Base-by-base conservation (phyloP, 2,329 filamentous ascomycete species). In the Penicillium decumbens region DNA sequence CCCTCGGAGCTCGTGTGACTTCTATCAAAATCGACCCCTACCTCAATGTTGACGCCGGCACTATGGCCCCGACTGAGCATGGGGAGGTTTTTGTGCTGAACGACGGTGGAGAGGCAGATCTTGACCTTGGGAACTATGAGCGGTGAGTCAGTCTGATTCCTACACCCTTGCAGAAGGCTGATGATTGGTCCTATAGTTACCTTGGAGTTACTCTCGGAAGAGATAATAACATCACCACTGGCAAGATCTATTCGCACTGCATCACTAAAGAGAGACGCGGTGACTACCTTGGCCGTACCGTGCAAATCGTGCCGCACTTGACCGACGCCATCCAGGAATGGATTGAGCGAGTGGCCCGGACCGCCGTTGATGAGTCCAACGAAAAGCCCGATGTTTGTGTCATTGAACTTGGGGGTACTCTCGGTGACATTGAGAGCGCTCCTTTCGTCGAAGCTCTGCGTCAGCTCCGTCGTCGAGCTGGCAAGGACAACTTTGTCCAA, bases 201-300 rank as follows among this genome's bases (percentile, higher is more conserved):
- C 83, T 95, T 47, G 85, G 85, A 65, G 85, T 92, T 58, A 88
- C 84, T 50, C 78, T 96, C 55, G 89, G 84, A 12, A 79, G 85
- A 54, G 89, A 95, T 62, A 89, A 91, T 77, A 97, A 96, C 72
- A 95, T 97, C 72, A 97, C 92, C 6, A 95, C 92, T 4, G 93
- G 92, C 67, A 96, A 96, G 77, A 89, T 97, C 61, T 97, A 96
- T 74, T 80, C 89, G 65, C 83, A 87, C 64, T 91, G 95, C 46
- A 90, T 95, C 62, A 82, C 90, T 64, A 83, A 82, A 56, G 83
- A 86, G 72, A 75, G 83, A 58, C 74, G 75, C 54, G 83, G 83
- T 47, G 86, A 92, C 67, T 96, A 95, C 64, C 80, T 96, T 12
- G 92, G 92, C 58, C 84, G 86, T 69, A 89, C 90, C 12, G 86